Evolutionary conservation across 1,284 basidiomycete species (phyloP).

Genomic region (Moesziomyces parantarcticus): DNA sequence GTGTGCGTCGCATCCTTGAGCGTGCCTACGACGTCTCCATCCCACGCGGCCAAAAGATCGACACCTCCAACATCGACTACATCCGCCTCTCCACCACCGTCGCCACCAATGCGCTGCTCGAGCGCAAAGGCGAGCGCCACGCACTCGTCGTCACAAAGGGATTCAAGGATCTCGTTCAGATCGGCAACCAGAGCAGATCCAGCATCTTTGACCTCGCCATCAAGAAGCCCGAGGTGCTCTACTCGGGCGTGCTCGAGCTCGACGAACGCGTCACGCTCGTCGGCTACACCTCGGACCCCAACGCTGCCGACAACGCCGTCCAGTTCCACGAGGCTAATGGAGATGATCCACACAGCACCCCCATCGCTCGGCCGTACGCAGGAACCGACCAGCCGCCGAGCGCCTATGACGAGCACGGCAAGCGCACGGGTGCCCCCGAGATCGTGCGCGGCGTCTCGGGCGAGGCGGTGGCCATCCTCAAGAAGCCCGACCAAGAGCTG

Average conservation of each 20-base stretch:
- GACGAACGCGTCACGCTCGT: slow-evolving; percentile 95
- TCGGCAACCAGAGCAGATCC: slow-evolving; percentile 91
- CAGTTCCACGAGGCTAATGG: slow-evolving; percentile 44
- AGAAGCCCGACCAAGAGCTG: slow-evolving; percentile 72
- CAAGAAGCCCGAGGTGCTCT: slow-evolving; percentile 79
- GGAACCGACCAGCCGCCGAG: slow-evolving; percentile 71
- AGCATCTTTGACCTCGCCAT: slow-evolving; percentile 72
- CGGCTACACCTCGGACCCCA: slow-evolving; percentile 89
- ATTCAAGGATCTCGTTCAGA: slow-evolving; percentile 88
- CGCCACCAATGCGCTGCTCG: slow-evolving; percentile 93
- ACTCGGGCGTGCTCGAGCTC: slow-evolving; percentile 83
- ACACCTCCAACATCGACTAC: slow-evolving; percentile 88
- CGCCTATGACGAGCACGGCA: slow-evolving; percentile 77
- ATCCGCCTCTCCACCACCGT: slow-evolving; percentile 94
- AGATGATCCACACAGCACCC: slow-evolving; percentile 8
- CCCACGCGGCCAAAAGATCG: slow-evolving; percentile 76
- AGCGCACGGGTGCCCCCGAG: slow-evolving; percentile 76
- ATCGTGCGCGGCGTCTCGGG: slow-evolving; percentile 86
- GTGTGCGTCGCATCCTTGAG: slow-evolving; percentile 89
- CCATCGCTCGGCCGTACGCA: slow-evolving; percentile 41
- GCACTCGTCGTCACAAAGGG: slow-evolving; percentile 91
- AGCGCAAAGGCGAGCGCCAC: slow-evolving; percentile 90
- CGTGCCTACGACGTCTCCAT: slow-evolving; percentile 77
- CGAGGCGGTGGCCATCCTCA: slow-evolving; percentile 88
- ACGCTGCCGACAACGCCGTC: slow-evolving; percentile 75